These are phyloP conservation scores for Diversispora epigaea DNA, from an alignment of 192 early-diverging fungal genomes.

Conservation along the genomic window DNA sequence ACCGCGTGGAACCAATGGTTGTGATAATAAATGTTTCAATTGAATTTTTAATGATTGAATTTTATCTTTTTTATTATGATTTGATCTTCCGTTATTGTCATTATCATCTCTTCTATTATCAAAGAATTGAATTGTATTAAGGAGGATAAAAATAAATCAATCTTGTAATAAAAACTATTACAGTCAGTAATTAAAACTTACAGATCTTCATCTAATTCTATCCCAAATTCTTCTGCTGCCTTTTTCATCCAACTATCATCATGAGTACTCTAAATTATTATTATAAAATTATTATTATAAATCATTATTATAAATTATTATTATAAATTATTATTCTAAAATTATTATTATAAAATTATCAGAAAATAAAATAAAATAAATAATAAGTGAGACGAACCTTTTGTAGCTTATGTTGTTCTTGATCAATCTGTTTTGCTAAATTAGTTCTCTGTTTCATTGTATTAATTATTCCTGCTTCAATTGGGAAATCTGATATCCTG, in stretches of 20 bases:
- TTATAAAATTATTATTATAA: no score
- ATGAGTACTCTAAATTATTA: conserved; percentile 34
- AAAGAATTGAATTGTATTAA: conserved; percentile 25
- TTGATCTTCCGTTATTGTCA: conserved; percentile 21
- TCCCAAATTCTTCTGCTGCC: conserved; percentile 75
- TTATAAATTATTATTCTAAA: neutral
- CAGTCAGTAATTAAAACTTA: conserved; percentile 11
- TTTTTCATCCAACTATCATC: conserved; percentile 78
- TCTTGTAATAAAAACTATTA: conserved; percentile 38
- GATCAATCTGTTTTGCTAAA: conserved; percentile 81
- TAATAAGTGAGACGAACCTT: conserved; percentile 51
- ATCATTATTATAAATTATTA: neutral
- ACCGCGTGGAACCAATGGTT: conserved; percentile 51
- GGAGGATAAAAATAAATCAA: no score
- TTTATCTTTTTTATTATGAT: conserved; percentile 36
- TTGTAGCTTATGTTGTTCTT: conserved; percentile 71
- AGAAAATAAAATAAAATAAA: neutral
- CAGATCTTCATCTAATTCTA: conserved; percentile 73
- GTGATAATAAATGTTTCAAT: conserved; percentile 47
- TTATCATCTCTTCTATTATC: conserved; percentile 45
- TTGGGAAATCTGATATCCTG: conserved; percentile 74
- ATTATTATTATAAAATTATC: neutral
- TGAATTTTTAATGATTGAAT: conserved; percentile 46
- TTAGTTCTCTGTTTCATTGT: conserved; percentile 74
- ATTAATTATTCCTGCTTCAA: conserved; percentile 68